These are phyloP conservation scores for Crithidia thermophila DNA, from an alignment of 208 protist species.

Conservation along the genomic window DNA sequence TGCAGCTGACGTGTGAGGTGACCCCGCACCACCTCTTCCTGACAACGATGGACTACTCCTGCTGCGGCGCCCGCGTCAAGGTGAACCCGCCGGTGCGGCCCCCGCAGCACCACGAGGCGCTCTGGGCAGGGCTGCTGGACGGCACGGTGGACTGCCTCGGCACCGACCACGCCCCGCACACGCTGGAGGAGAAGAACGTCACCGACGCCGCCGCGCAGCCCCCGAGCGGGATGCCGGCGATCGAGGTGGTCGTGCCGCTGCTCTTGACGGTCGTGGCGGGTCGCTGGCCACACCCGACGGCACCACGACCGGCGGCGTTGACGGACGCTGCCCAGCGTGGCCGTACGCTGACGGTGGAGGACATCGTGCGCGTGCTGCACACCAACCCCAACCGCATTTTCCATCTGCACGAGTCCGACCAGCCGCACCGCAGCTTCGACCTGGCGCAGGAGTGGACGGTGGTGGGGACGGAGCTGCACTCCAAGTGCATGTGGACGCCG, in stretches of 20 bases:
- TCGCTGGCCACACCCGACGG: conserved; percentile 72
- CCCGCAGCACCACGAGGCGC: conserved; percentile 70
- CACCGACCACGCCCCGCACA: conserved; percentile 96
- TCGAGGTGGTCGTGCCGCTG: conserved; percentile 93
- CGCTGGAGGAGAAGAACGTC: conserved; percentile 82
- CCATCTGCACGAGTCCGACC: conserved; percentile 33
- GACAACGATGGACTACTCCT: conserved; percentile 71
- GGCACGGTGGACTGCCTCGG: conserved; percentile 93
- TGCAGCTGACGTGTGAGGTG: conserved; percentile 90
- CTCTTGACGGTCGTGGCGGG: conserved; percentile 81
- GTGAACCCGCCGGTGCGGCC: conserved; percentile 89
- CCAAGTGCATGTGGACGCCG: conserved; percentile 87
- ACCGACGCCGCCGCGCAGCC: conserved; percentile 33
- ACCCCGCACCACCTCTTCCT: conserved; percentile 93
- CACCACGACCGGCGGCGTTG: conserved; percentile 55
- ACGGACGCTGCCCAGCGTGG: conserved; percentile 15
- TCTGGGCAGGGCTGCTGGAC: conserved; percentile 90
- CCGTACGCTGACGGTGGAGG: conserved; percentile 38
- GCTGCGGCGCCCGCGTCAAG: conserved; percentile 77
- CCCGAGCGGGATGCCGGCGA: conserved; percentile 93
- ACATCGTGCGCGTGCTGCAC: conserved; percentile 76
- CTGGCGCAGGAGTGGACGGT: conserved; percentile 58
- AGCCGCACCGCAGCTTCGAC: conserved; percentile 51
- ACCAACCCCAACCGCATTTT: conserved; percentile 85
- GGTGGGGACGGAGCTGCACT: conserved; percentile 60